These are phyloP conservation scores for Apium graveolens DNA, from an alignment of 129 eudicot species.

Conservation along the genomic window DNA sequence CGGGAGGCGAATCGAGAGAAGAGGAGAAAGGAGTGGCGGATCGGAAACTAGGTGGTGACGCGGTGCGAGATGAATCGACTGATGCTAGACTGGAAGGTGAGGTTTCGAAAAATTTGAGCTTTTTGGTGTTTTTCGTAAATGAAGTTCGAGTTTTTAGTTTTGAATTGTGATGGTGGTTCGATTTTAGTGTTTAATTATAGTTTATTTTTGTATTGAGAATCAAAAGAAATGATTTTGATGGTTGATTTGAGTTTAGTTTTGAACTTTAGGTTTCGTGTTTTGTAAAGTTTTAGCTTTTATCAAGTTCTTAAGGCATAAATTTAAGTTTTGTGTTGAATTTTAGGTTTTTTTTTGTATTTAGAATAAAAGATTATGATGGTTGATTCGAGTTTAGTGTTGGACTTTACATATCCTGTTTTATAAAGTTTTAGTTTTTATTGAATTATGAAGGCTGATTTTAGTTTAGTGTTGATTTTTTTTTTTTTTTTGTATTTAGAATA, in stretches of 20 bases:
- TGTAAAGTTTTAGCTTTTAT: neutral
- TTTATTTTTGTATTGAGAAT: neutral
- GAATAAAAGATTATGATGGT: neutral
- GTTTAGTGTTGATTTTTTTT: too few species aligned
- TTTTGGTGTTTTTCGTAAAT: neutral
- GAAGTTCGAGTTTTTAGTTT: neutral
- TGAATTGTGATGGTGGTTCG: neutral
- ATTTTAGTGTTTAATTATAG: neutral
- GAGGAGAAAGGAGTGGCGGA: constrained; percentile 71
- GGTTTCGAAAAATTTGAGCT: constrained; percentile 17
- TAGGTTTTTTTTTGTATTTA: too few species aligned
- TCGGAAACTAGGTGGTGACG: constrained; percentile 41
- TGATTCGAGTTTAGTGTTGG: neutral
- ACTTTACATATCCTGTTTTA: neutral
- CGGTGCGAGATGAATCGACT: constrained; percentile 38
- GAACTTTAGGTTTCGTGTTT: neutral
- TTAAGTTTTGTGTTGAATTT: neutral
- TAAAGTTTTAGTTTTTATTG: neutral
- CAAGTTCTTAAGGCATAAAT: neutral
- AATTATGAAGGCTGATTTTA: neutral
- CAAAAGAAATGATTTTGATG: neutral
- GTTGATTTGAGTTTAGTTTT: neutral
- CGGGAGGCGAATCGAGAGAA: constrained; percentile 42
- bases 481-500: too few species aligned
- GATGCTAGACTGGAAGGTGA: constrained; percentile 44